Evolutionary conservation across 2,329 filamentous ascomycete species (phyloP), one percentile per base, ranked within the genome.

Genomic region (Akanthomyces muscarius): DNA sequence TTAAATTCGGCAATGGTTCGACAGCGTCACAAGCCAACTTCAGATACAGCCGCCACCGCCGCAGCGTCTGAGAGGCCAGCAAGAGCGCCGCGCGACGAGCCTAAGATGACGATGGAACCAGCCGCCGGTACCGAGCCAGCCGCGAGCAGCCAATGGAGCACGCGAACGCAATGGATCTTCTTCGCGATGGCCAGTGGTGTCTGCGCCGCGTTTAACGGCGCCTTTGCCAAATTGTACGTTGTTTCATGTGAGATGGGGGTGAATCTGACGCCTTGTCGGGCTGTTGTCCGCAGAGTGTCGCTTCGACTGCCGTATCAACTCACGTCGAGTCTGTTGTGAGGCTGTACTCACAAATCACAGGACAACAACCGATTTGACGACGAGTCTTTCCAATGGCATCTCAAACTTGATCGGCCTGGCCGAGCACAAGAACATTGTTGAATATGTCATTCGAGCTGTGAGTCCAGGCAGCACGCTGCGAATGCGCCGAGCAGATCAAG

Each of bases 181-280:
- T 83, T 89, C 66, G 89, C 91, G 48, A 73, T 93, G 48, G 85
- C 88, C 55, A 91, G 89, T 71, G 91, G 91, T 65, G 86, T 84
- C 60, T 93, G 89, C 70, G 91, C 91, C 38, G 89, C 90, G 25
- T 88, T 90, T 68, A 95, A 95, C 69, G 90, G 90, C 64, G 87
- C 91, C 5, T 92, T 94, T 78, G 91, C 91, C 0, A 95, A 94
- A 76, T 78, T 95, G 88, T 91, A 77, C 70, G 85, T 80, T 47
- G 33, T 11, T 36, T 36, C 5, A 5, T 36, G 33, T 8, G 33
- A 2, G 10, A 8, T 10, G 33, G 33, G 33, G 25, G 25, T 30
- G 23, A 16, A 30, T 1, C 47, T 14, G 38, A 41, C 5, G 5
- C 38, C 3, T 30, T 41, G 38, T 41, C 14, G 33, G 33, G 33